A percentile compares a stretch with the other conserved stretches of the same genome.
These are phyloP conservation scores for Boletus sp. DNA, from an alignment of 1,284 basidiomycete species.

Conservation along the genomic window DNA sequence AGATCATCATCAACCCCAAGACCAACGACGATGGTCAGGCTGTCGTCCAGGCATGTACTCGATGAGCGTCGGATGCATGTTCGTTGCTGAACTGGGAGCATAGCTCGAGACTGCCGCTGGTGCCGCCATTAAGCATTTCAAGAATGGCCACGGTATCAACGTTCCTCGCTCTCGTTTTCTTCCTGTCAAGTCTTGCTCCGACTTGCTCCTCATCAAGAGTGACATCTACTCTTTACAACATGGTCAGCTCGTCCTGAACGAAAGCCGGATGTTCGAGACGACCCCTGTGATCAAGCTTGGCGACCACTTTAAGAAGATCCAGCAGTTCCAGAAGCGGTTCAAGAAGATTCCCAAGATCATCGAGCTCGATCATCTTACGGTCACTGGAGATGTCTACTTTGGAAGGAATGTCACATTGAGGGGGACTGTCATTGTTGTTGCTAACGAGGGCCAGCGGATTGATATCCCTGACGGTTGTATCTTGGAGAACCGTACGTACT, in stretches of 20 bases:
- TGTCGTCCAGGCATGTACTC: slow-evolving; percentile 59
- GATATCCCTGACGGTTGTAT: slow-evolving; percentile 95
- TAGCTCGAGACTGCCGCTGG: slow-evolving; percentile 98
- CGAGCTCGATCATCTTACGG: slow-evolving; percentile 95
- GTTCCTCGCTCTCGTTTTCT: slow-evolving; percentile 97
- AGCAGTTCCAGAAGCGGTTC: slow-evolving; percentile 97
- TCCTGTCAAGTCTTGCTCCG: slow-evolving; percentile 91
- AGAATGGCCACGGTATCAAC: slow-evolving; percentile 94
- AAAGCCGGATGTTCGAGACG: slow-evolving; percentile 86
- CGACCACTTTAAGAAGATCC: slow-evolving; percentile 92
- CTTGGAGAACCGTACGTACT: slow-evolving; percentile 79
- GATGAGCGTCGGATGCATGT: not conserved
- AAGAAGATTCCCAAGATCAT: slow-evolving; percentile 95
- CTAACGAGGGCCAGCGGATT: slow-evolving; percentile 93
- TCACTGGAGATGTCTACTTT: slow-evolving; percentile 96
- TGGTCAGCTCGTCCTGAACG: slow-evolving; percentile 92
- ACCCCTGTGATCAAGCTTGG: slow-evolving; percentile 98
- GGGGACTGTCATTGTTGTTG: slow-evolving; percentile 86
- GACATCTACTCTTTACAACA: slow-evolving; percentile 96
- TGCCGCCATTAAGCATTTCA: slow-evolving; percentile 98
- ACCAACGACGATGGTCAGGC: slow-evolving; percentile 84
- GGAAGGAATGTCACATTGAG: slow-evolving; percentile 89
- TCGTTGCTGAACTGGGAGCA: slow-evolving; percentile 23
- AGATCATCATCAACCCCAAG: slow-evolving; percentile 97
- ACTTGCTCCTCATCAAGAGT: slow-evolving; percentile 93